Evolutionary conservation across 139 green algal genomes (phyloP).

Genomic region (Pedinophyceae sp.): DNA sequence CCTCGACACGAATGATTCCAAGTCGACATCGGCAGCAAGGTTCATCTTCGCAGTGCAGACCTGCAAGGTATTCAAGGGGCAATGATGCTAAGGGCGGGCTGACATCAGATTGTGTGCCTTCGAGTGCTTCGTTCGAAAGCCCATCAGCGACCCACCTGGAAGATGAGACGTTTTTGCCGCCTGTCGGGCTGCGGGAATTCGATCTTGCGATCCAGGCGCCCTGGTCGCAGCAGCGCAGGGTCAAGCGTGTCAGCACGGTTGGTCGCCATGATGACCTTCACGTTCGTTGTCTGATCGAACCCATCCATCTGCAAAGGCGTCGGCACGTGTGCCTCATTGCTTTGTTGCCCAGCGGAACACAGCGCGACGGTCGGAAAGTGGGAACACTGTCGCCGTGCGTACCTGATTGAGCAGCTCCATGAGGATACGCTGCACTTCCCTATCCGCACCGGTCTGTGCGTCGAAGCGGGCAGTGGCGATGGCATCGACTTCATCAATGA

Average conservation of each 20-base stretch:
- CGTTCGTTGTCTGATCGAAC: constrained; percentile 88
- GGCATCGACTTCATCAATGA: constrained; percentile 95
- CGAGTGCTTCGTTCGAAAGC: not conserved
- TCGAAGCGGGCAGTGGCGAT: constrained; percentile 97
- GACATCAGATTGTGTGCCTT: not conserved
- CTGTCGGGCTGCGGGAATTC: constrained; percentile 96
- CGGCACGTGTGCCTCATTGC: no score
- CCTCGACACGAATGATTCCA: constrained; percentile 94
- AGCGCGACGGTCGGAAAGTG: no score
- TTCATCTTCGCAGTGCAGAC: constrained; percentile 97
- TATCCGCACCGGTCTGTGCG: constrained; percentile 72
- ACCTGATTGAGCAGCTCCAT: constrained; percentile 99
- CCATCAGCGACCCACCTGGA: constrained; percentile 53
- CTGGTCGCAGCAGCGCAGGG: constrained; percentile 87
- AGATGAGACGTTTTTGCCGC: constrained; percentile 94
- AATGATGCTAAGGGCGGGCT: not conserved
- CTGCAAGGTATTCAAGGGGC: constrained; percentile 21
- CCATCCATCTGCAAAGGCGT: constrained; percentile 52
- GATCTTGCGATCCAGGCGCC: constrained; percentile 96
- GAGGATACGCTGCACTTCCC: constrained; percentile 97
- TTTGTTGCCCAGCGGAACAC: no score
- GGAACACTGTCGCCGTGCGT: no score
- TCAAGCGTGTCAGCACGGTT: constrained; percentile 96
- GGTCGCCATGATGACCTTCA: constrained; percentile 97
- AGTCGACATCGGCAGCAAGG: constrained; percentile 91